Conservation (phyloP, 2,329 filamentous ascomycete genomes). For the Immersiporthe knoxdaviesiana region DNA sequence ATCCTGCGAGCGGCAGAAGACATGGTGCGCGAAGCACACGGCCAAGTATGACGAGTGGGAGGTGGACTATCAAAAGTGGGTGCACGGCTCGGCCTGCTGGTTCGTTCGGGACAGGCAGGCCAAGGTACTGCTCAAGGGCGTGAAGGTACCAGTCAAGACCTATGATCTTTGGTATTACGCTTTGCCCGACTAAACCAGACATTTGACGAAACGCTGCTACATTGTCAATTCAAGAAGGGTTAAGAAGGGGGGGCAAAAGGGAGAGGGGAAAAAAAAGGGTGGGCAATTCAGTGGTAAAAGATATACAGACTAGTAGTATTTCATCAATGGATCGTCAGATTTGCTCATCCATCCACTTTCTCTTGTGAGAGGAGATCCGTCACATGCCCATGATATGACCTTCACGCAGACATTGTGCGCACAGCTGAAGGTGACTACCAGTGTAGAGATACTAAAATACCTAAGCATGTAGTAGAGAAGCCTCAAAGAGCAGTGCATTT, state of each 20-base stretch:
- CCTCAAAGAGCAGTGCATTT: neutral
- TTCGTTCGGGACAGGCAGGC: neutral
- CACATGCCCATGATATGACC: too few relatives aligned
- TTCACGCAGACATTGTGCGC: neutral
- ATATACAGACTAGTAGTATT: too few relatives aligned
- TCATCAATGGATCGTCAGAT: neutral
- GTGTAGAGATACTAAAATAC: too few relatives aligned
- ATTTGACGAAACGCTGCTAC: neutral
- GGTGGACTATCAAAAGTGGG: neutral
- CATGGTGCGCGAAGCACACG: too few relatives aligned
- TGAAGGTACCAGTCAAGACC: neutral
- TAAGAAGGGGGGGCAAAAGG: too few relatives aligned
- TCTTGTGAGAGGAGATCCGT: neutral
- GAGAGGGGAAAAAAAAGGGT: too few relatives aligned
- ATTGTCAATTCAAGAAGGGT: neutral
- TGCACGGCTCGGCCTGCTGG: neutral
- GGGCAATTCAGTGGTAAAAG: too few relatives aligned
- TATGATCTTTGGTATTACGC: neutral
- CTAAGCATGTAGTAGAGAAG: neutral
- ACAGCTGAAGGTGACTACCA: too few relatives aligned
- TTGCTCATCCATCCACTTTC: neutral
- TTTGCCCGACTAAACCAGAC: neutral
- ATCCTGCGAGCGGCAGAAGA: fast-evolving
- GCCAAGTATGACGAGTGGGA: neutral
- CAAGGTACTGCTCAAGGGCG: neutral